phyloP scores from a whole-genome alignment of 2,329 filamentous ascomycete species.

The Ophiocordyceps australis region DNA sequence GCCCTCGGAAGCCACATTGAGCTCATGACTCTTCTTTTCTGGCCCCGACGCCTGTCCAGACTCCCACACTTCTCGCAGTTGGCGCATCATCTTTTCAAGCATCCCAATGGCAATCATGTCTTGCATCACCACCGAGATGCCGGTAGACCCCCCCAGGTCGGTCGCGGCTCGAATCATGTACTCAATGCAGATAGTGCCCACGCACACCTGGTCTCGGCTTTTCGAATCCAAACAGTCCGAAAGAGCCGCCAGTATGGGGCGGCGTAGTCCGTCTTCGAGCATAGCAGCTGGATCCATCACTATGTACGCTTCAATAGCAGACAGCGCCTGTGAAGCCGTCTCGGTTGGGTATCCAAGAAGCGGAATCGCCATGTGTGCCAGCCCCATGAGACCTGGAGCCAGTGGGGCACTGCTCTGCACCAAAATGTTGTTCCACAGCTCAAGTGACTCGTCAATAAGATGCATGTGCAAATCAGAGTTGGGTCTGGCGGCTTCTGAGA shows the following conservation, averaged over 20 bases:
- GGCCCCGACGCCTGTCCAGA: conserved; percentile 72
- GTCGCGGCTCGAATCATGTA: conserved; percentile 45
- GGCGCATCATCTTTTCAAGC: conserved; percentile 43
- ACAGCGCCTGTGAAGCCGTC: conserved; percentile 40
- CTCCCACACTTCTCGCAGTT: conserved; percentile 49
- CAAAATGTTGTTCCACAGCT: conserved; percentile 69
- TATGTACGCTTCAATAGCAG: conserved; percentile 53
- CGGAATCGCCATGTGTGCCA: conserved; percentile 45
- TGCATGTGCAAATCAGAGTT: conserved; percentile 61
- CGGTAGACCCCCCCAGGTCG: conserved; percentile 39
- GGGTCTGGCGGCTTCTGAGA: conserved; percentile 61
- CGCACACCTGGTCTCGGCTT: conserved; percentile 37
- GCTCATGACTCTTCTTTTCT: conserved; percentile 46
- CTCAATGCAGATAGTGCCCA: conserved; percentile 44
- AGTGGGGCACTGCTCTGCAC: conserved; percentile 45
- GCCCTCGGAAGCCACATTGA: conserved; percentile 61
- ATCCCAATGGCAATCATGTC: conserved; percentile 48
- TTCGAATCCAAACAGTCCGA: conserved; percentile 29
- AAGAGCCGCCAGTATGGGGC: conserved; percentile 28
- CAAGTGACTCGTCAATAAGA: conserved; percentile 78
- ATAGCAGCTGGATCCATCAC: conserved; percentile 51
- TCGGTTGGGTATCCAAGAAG: conserved; percentile 49
- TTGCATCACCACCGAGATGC: conserved; percentile 42
- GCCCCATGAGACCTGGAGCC: conserved; percentile 39
- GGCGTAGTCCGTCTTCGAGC: conserved; percentile 35